These are phyloP conservation scores for Geotrichum siamense DNA, from an alignment of 1,139 yeast species.

Conservation along the genomic window DNA sequence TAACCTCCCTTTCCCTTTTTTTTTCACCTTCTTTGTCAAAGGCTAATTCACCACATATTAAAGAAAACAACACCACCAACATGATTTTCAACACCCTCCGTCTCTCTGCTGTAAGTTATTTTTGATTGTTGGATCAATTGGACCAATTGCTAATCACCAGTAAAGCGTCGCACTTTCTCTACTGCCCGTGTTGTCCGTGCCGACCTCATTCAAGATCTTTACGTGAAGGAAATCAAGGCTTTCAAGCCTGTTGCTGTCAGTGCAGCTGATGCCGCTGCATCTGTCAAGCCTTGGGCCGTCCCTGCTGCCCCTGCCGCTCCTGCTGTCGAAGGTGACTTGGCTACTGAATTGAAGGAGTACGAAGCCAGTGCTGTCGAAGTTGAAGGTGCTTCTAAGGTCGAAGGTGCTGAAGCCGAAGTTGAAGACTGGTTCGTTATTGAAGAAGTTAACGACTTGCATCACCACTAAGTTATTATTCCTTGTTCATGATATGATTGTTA, in stretches of 20 bases:
- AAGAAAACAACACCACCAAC: conserved; percentile 7
- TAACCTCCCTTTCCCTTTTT: not conserved
- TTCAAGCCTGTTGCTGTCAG: conserved; percentile 78
- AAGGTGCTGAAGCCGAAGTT: conserved; percentile 39
- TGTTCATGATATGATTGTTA: too few relatives aligned
- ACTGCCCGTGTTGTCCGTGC: conserved; percentile 17
- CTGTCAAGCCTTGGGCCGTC: conserved; percentile 73
- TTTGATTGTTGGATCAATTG: not conserved
- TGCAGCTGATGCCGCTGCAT: conserved; percentile 66
- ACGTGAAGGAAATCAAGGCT: conserved; percentile 76
- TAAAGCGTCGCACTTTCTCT: conserved; percentile 16
- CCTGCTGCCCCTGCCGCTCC: conserved; percentile 74
- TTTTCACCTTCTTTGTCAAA: conserved; percentile 1
- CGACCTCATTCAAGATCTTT: conserved; percentile 76
- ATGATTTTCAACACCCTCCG: conserved; percentile 19
- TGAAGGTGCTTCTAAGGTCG: conserved; percentile 39
- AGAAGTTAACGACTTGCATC: conserved; percentile 57
- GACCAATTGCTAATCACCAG: not conserved
- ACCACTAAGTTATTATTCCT: conserved; percentile 30
- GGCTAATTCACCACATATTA: conserved; percentile 1
- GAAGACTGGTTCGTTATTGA: conserved; percentile 63
- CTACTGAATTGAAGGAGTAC: conserved; percentile 69
- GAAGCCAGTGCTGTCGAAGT: conserved; percentile 73
- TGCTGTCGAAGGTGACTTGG: conserved; percentile 59
- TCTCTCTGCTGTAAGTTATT: conserved; percentile 17